Evolutionary conservation across 352 stramenopile genomes (phyloP), one percentile per base, ranked within the genome.

Genomic region (Pythium periplocum): DNA sequence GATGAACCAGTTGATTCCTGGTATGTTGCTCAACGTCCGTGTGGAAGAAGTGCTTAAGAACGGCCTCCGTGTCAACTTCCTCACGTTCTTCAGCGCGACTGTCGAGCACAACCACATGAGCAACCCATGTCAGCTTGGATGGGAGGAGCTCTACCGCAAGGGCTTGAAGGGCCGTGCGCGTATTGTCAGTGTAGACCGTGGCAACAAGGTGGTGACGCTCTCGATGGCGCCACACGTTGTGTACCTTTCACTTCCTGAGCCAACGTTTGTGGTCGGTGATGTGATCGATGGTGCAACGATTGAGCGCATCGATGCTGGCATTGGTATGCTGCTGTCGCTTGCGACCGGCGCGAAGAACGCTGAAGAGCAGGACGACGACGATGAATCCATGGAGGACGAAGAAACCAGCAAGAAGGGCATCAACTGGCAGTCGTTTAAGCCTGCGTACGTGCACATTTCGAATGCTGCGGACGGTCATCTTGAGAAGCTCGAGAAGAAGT

Each of bases 21-120:
- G 95, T 9, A 97, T 96, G 89, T 65, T 98, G 55, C 74, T 97
- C 3, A 92, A 97, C 62, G 83, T 95, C 26, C 86, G 84, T 42
- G 85, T 98, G 6, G 93, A 98, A 53, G 82, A 94, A 11, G 82
- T 95, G 37, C 68, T 96, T 49, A 64, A 73, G 51, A 96, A 95
- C 56, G 86, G 87, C 1, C 71, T 96, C 26, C 73, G 69, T 35
- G 86, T 96, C 54, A 93, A 88, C 59, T 96, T 95, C 51, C 78
- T 96, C 43, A 90, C 78, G 9, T 95, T 93, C 53, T 96, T 96
- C 62, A 74, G 68, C 36, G 87, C 81, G 30, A 92, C 81, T 2
- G 85, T 96, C 17, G 87, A 96, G 66, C 82, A 93, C 48, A 92
- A 89, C 61, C 86, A 96, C 77, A 87, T 95, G 78, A 93, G 82